phyloP scores from a whole-genome alignment of 148 eudicot species.

The Suaeda aralocaspica region DNA sequence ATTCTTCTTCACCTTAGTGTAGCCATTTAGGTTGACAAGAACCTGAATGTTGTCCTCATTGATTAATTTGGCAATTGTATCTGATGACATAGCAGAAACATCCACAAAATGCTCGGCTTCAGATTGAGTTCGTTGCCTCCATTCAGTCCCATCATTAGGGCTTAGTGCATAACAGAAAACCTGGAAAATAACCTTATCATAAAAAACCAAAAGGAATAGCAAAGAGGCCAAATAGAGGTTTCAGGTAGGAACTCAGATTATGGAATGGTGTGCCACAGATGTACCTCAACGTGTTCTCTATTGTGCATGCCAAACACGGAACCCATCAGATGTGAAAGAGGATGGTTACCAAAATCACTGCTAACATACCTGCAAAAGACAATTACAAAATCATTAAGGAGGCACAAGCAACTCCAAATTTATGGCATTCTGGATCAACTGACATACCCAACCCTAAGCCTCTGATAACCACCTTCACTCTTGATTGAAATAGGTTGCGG shows the following conservation, averaged over 20 bases:
- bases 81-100: constrained; percentile 83
- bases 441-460: constrained; percentile 84
- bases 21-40: constrained; percentile 91
- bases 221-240: not conserved
- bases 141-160: constrained; percentile 87
- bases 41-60: constrained; percentile 87
- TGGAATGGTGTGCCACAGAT: not conserved
- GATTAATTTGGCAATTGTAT: constrained; percentile 72
- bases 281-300: constrained; percentile 77
- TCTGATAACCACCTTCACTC: constrained; percentile 52
- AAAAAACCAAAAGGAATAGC: not conserved
- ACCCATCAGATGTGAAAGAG: constrained; percentile 94
- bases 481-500: constrained; percentile 66
- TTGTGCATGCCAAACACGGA: constrained; percentile 99
- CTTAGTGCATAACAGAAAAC: constrained; percentile 93
- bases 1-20: constrained; percentile 62
- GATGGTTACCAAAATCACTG: constrained; percentile 98
- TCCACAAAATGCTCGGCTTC: constrained; percentile 91
- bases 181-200: constrained; percentile 31
- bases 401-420: constrained; percentile 1
- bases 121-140: constrained; percentile 77
- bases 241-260: constrained; percentile 1
- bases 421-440: not conserved
- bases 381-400: not conserved
- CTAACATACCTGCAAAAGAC: constrained; percentile 69